Evolutionary conservation across 225 moss, liverwort and hornwort species (phyloP).

Genomic region (Physcomitrium patens): DNA sequence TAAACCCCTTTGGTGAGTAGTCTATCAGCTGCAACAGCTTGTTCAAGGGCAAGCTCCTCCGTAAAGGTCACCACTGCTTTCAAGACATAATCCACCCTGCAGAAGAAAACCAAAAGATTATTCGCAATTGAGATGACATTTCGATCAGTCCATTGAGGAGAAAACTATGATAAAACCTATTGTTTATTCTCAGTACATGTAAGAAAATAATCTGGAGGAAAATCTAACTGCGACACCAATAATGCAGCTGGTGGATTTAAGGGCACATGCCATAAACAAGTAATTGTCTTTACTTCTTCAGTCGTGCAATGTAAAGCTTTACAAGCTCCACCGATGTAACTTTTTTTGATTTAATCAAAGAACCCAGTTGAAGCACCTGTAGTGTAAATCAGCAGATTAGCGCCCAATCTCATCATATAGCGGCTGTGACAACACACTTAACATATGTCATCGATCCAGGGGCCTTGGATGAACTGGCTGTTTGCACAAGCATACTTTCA

Average conservation of each 20-base stretch:
- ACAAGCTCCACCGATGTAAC: conserved; percentile 67
- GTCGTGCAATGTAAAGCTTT: conserved; percentile 61
- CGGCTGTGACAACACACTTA: not conserved
- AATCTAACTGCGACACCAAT: not conserved
- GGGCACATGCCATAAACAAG: not conserved
- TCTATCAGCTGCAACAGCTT: conserved; percentile 60
- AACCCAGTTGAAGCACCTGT: conserved; percentile 62
- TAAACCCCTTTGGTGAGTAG: conserved; percentile 54
- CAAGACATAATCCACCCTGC: conserved; percentile 56
- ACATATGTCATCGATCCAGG: not conserved
- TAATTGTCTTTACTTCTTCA: conserved; percentile 44
- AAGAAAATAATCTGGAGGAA: not conserved
- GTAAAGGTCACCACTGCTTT: conserved; percentile 75
- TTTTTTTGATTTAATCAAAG: conserved; percentile 60
- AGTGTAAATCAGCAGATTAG: conserved; percentile 17
- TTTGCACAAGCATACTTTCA: conserved; percentile 1
- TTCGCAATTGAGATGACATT: not conserved
- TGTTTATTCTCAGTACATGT: not conserved
- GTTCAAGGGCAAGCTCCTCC: conserved; percentile 57
- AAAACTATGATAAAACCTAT: not conserved
- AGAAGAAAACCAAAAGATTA: conserved; percentile 2
- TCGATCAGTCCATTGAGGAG: not conserved
- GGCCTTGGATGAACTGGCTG: not conserved
- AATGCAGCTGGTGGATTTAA: not conserved
- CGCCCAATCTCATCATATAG: conserved; percentile 1